phyloP scores from a whole-genome alignment of 768 basidiomycete genomes.

The Hericium alpestre region DNA sequence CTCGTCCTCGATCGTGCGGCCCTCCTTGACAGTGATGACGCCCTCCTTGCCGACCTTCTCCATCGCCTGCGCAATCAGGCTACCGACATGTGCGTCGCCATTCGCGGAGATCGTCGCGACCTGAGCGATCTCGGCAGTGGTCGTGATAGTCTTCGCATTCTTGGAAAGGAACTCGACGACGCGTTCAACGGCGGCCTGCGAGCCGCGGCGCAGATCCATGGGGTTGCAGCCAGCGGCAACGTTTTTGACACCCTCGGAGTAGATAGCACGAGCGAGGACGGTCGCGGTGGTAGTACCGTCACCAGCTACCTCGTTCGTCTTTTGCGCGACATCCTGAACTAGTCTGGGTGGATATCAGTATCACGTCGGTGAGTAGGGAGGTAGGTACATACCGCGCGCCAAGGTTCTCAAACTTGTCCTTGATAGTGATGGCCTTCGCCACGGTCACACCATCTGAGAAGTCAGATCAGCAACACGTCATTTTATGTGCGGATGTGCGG shows the following conservation, averaged over 20 bases:
- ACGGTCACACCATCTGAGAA: conserved; percentile 88
- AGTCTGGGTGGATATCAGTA: conserved; percentile 38
- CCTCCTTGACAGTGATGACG: conserved; percentile 99
- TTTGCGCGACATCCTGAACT: conserved; percentile 89
- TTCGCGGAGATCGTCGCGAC: conserved; percentile 75
- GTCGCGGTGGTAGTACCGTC: conserved; percentile 98
- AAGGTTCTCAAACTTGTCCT: conserved; percentile 99
- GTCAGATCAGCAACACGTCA: no score
- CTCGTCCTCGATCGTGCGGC: conserved; percentile 94
- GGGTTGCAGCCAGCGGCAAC: conserved; percentile 99
- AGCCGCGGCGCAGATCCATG: conserved; percentile 98
- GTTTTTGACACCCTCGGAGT: conserved; percentile 97
- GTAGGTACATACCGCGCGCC: conserved; percentile 70
- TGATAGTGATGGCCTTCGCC: conserved; percentile 85
- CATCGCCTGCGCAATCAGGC: conserved; percentile 96
- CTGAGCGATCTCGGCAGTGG: conserved; percentile 94
- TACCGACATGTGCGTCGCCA: conserved; percentile 81
- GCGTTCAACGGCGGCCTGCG: conserved; percentile 87
- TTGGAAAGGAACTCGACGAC: conserved; percentile 84
- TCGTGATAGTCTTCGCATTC: conserved; percentile 91
- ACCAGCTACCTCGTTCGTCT: conserved; percentile 94
- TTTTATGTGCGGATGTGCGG: background rate
- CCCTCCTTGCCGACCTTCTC: conserved; percentile 99
- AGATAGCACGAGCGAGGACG: conserved; percentile 93
- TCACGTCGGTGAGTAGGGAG: conserved; percentile 5